Conservation (phyloP, 371 early-diverging fungal species). For the Rhizopus delemar region DNA sequence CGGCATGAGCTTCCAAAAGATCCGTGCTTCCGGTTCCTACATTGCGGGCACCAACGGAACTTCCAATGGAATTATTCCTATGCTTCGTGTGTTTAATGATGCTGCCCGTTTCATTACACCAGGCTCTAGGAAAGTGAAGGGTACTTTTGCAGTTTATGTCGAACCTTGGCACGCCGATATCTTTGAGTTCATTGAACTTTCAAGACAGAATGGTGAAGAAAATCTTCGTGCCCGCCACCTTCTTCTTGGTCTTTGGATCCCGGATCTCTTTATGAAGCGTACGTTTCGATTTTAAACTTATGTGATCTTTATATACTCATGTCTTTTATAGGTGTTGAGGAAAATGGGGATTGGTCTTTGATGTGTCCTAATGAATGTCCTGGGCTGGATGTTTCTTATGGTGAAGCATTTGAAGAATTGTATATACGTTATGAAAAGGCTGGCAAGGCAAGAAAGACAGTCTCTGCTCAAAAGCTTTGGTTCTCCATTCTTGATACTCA, state of each 20-base stretch:
- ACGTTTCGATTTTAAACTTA: not conserved
- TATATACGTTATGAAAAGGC: constrained; percentile 90
- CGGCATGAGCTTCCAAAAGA: constrained; percentile 96
- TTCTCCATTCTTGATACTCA: constrained; percentile 97
- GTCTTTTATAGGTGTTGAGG: constrained; percentile 68
- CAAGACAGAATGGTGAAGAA: constrained; percentile 99
- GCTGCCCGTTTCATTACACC: constrained; percentile 99
- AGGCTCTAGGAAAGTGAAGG: constrained; percentile 98
- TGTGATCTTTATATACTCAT: no score
- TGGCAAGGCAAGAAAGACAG: constrained; percentile 82
- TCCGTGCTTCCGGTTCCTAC: constrained; percentile 93
- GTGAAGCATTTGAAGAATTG: constrained; percentile 91
- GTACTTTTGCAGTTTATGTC: constrained; percentile 98
- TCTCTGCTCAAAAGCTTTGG: constrained; percentile 99
- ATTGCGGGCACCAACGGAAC: constrained; percentile 98
- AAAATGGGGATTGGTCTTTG: constrained; percentile 93
- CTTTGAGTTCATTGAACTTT: constrained; percentile 96
- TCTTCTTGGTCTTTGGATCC: constrained; percentile 98
- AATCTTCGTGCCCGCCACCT: constrained; percentile 97
- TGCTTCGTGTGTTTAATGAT: constrained; percentile 98
- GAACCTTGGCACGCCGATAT: constrained; percentile 99
- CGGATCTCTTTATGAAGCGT: constrained; percentile 99
- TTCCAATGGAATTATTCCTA: constrained; percentile 98
- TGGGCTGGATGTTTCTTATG: constrained; percentile 92
- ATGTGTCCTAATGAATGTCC: constrained; percentile 98